Evolutionary conservation across 1,139 yeast genomes (phyloP).

Genomic region (Debaryomycetaceae sp.): DNA sequence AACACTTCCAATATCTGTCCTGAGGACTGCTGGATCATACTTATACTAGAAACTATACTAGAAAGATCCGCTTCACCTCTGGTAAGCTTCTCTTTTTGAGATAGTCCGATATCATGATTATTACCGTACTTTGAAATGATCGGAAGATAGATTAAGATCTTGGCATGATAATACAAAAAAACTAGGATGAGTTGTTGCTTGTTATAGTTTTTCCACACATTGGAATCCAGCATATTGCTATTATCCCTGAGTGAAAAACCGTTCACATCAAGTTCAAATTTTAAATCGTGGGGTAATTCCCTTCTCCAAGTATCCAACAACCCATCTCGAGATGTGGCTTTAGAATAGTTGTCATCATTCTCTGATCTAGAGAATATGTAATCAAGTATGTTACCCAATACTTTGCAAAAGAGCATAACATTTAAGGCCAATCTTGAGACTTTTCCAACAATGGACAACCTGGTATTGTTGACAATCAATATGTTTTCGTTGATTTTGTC

Average conservation of each 20-base stretch:
- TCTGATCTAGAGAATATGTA: conserved; percentile 53
- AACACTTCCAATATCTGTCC: conserved; percentile 61
- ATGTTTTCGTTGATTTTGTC: conserved; percentile 48
- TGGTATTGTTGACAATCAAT: conserved; percentile 55
- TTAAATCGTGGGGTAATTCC: conserved; percentile 59
- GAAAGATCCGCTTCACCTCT: conserved; percentile 26
- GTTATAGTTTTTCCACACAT: conserved; percentile 27
- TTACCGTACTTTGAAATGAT: conserved; percentile 51
- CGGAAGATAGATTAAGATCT: conserved; percentile 76
- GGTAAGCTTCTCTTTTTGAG: conserved; percentile 34
- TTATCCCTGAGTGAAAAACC: conserved; percentile 50
- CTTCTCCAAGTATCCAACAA: conserved; percentile 77
- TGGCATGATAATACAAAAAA: conserved; percentile 74
- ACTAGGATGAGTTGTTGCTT: conserved; percentile 59
- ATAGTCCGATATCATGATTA: conserved; percentile 44
- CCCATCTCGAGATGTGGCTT: conserved; percentile 57
- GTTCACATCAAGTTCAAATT: conserved; percentile 64
- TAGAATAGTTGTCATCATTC: conserved; percentile 30
- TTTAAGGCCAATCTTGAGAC: conserved; percentile 61
- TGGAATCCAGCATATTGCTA: conserved; percentile 22
- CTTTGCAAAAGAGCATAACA: conserved; percentile 67
- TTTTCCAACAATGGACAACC: conserved; percentile 63
- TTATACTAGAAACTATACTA: conserved; percentile 36
- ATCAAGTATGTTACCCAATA: conserved; percentile 71
- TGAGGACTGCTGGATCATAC: conserved; percentile 74